Evolutionary conservation across 768 basidiomycete species (phyloP), one percentile per base, ranked within the genome.

Genomic region (Pisolithus orientalis): DNA sequence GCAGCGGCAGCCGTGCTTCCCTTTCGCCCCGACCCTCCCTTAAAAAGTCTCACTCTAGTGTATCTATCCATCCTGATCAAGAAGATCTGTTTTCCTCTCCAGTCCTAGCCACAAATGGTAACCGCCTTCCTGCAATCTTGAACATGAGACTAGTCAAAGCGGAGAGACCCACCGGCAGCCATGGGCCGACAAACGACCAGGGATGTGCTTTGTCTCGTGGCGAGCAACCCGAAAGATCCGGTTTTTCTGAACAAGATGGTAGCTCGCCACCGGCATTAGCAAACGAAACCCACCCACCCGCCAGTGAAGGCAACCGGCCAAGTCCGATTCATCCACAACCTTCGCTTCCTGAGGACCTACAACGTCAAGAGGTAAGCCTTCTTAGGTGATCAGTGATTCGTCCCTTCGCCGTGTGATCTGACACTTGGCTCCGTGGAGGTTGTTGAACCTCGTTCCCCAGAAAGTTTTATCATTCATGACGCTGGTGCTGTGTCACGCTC

Each of bases 401-500:
- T 47, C 53, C 34, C 43, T 45, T 39, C n/a, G 40, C 44, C 57
- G 51, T 47, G 27, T 57, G 51, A 56, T 53, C 44, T 52, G n/a
- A 47, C 44, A 7, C 50, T 32, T 31, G 11, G 43, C 4, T 27
- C 6, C 29, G n/a, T 21, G 29, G 44, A 65, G 63, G 52, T 24
- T 37, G 39, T 50, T n/a, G 50, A 42, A 43, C 57, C 53, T 51
- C 55, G 50, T 31, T 29, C 42, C 47, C 51, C 61, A 55, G 68
- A 68, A 49, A 51, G 57, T 52, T 70, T 68, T 55, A 58, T 27
- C 5, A 61, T 68, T 44, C 54, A 47, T 51, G 66, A 68, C 51
- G 64, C 68, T 50, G 66, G 66, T 37, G 62, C 68, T 21, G 67
- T 68, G 40, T 67, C 66, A 59, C 62, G 66, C 47, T 68, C 66